Evolutionary conservation across 306 rosid genomes (phyloP).

Genomic region (Lupinus albus): DNA sequence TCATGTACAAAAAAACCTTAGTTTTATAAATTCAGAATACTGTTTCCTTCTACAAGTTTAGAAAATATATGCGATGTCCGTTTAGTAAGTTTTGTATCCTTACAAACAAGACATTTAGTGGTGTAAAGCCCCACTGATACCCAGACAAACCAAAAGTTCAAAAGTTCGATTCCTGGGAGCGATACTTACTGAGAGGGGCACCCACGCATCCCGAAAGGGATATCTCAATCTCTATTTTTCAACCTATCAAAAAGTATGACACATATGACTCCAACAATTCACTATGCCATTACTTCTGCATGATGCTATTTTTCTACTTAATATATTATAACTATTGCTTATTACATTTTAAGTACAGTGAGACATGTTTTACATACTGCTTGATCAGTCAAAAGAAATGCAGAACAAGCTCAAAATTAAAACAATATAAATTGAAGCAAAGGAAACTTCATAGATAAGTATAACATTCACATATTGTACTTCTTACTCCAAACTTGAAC

Average conservation of each 20-base stretch:
- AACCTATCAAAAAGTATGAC: constrained; percentile 11
- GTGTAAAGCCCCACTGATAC: no score
- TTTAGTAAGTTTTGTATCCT: background rate
- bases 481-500: constrained; percentile 6
- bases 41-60: background rate
- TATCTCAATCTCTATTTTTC: constrained; percentile 3
- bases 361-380: constrained; percentile 7
- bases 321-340: constrained; percentile 7
- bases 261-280: background rate
- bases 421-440: constrained; percentile 9
- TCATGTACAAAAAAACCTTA: background rate
- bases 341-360: constrained; percentile 17
- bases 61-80: background rate
- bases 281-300: constrained; percentile 18
- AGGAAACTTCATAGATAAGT: constrained; percentile 15
- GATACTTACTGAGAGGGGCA: no score
- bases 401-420: constrained; percentile 29
- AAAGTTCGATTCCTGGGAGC: no score
- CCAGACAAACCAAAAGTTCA: no score
- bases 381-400: constrained; percentile 5
- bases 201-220: no score
- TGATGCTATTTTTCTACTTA: constrained; percentile 5
- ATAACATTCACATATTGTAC: constrained; percentile 25
- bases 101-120: no score
- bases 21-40: no score